These are phyloP conservation scores for Colletotrichum caudatum DNA, from an alignment of 2,329 filamentous ascomycete species.

Conservation along the genomic window DNA sequence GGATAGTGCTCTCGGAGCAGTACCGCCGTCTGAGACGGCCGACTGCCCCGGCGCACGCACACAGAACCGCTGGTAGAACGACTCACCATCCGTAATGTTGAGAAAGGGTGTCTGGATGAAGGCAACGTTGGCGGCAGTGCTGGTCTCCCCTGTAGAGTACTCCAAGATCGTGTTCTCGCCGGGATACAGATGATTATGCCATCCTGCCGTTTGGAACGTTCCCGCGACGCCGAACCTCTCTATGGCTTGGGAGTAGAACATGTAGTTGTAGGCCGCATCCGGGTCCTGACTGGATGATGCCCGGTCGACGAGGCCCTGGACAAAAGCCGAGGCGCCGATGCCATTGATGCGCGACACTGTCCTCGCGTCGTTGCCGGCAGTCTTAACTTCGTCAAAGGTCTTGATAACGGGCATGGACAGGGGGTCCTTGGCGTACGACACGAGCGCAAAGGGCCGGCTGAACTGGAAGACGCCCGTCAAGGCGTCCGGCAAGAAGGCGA, in stretches of 20 bases:
- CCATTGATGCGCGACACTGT: slow-evolving; percentile 46
- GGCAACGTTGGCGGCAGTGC: slow-evolving; percentile 49
- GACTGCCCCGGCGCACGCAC: slow-evolving; percentile 41
- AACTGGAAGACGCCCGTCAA: slow-evolving; percentile 53
- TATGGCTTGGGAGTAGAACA: slow-evolving; percentile 50
- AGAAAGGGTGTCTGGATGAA: slow-evolving; percentile 46
- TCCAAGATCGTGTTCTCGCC: slow-evolving; percentile 44
- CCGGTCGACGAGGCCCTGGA: slow-evolving; percentile 41
- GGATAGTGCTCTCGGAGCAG: neutral
- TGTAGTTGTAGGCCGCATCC: slow-evolving; percentile 53
- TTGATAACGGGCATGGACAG: slow-evolving; percentile 59
- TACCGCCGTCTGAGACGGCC: neutral
- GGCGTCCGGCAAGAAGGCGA: slow-evolving; percentile 55
- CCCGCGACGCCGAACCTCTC: slow-evolving; percentile 43
- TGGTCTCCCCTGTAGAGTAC: slow-evolving; percentile 51
- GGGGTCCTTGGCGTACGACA: slow-evolving; percentile 52
- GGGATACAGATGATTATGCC: slow-evolving; percentile 44
- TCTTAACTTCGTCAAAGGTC: slow-evolving; percentile 54
- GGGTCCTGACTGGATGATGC: slow-evolving; percentile 44
- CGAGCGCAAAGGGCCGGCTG: slow-evolving; percentile 54
- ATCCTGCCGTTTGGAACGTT: slow-evolving; percentile 49
- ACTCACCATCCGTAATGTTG: slow-evolving; percentile 49
- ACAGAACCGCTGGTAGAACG: slow-evolving; percentile 51
- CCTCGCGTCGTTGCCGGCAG: slow-evolving; percentile 43
- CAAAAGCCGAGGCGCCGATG: slow-evolving; percentile 43